Evolutionary conservation across 148 eudicot genomes (phyloP), one percentile per base, ranked within the genome.

Genomic region (Chenopodium suecicum): DNA sequence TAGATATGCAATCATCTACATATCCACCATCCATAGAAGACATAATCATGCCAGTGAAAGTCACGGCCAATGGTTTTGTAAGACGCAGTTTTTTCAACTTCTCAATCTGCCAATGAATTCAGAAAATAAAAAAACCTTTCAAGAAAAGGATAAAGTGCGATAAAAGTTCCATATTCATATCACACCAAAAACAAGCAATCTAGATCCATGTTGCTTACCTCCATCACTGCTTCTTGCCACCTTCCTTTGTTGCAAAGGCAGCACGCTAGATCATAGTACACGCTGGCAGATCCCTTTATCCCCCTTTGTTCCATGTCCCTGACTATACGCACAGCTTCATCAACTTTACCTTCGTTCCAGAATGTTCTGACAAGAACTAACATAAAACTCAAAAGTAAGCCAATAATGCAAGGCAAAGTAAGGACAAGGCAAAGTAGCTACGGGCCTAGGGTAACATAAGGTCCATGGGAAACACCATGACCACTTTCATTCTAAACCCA

Each of bases 221-320:
- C 98, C 54, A 64, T 58, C 78, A 90, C 81, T 74, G 95, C 98
- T 77, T 96, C 97, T 86, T 84, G 87, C 98, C 99, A 94, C 85
- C 91, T 88, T 46, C 99, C 99, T 72, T 90, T 86, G 80, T 86
- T 90, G 87, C 99, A 94, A 87, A 96, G 98, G 81, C 97, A 96
- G 77, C 98, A 87, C 20, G 97, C 97, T 50, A 96, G 91, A 82
- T 96, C 99, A 86, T 91, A 96, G 84, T 94, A 96, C 52, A 96
- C 98, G 76, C 89, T 89, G 72, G 93, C 89, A 70, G 89, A 78
- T 86, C 98, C 98, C 84, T 89, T 82, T 25, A 96, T 80, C 48
- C 98, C 99, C 78, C 93, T 94, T 74, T 56, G 88, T 88, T 96
- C 98, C 99, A 96, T 96, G 34, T 91, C 93, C 84, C 97, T 88